Evolutionary conservation across 306 rosid genomes (phyloP).

Genomic region (Begonia fuchsioides): DNA sequence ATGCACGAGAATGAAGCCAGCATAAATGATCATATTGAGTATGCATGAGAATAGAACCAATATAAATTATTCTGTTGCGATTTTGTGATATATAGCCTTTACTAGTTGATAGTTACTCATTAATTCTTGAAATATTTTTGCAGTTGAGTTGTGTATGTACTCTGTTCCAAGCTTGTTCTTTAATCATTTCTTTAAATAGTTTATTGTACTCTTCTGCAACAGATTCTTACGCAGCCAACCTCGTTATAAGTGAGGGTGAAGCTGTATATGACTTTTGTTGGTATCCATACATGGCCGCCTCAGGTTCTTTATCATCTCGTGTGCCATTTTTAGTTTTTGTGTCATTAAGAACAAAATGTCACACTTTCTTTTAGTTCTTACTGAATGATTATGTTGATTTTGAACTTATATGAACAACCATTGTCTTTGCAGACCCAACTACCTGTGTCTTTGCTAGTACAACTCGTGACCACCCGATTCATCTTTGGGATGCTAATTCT

Average conservation of each 20-base stretch:
- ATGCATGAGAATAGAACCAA: no score
- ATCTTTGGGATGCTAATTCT: constrained; percentile 88
- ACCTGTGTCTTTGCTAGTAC: constrained; percentile 84
- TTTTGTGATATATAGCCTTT: no score
- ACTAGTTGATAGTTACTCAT: no score
- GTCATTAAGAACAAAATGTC: neutral
- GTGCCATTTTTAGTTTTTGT: neutral
- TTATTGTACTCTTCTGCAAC: constrained; percentile 5
- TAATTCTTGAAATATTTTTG: no score
- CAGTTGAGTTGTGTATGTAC: no score
- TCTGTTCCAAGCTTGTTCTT: neutral
- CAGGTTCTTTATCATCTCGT: constrained; percentile 35
- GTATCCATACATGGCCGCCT: constrained; percentile 94
- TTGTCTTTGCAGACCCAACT: constrained; percentile 47
- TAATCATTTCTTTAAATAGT: neutral
- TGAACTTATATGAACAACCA: constrained; percentile 16
- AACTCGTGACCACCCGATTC: constrained; percentile 88
- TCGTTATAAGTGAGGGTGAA: constrained; percentile 72
- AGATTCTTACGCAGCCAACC: constrained; percentile 62
- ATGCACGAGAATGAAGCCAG: no score
- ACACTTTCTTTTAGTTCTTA: neutral
- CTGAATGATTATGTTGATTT: constrained; percentile 1
- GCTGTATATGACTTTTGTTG: constrained; percentile 85
- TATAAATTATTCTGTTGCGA: no score
- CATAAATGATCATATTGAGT: no score